Percentiles rank a stretch among this genome's conserved stretches.
Evolutionary conservation across 2,329 filamentous ascomycete species (phyloP).

Genomic region (Coniella vitis): DNA sequence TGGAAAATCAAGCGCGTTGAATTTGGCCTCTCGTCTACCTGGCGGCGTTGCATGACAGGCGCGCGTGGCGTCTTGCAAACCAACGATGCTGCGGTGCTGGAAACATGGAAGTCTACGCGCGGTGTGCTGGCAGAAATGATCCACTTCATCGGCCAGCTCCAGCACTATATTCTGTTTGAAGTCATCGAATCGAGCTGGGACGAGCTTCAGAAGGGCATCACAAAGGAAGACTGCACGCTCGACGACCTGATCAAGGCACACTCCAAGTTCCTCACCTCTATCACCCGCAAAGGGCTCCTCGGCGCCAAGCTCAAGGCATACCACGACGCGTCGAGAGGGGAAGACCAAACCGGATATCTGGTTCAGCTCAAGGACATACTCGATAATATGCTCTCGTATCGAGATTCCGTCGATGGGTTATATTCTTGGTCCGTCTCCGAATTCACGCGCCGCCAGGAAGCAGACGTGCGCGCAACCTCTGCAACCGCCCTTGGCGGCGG

Average conservation of each 20-base stretch:
- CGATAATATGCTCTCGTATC: constrained; percentile 88
- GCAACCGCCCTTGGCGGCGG: not conserved
- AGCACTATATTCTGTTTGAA: constrained; percentile 98
- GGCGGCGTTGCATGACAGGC: constrained; percentile 94
- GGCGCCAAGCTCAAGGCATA: constrained; percentile 55
- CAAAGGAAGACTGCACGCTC: constrained; percentile 79
- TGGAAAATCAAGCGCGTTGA: constrained; percentile 98
- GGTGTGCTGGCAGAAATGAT: constrained; percentile 96
- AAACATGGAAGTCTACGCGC: constrained; percentile 85
- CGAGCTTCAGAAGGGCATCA: constrained; percentile 74
- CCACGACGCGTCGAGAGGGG: constrained; percentile 36
- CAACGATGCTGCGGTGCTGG: constrained; percentile 58
- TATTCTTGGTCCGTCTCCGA: constrained; percentile 94
- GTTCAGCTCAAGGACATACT: constrained; percentile 87
- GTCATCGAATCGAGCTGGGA: constrained; percentile 97
- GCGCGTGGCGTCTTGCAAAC: constrained; percentile 82
- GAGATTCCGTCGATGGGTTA: constrained; percentile 85
- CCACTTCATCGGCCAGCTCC: constrained; percentile 92
- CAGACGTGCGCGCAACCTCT: constrained; percentile 60
- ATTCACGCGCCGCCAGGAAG: constrained; percentile 85
- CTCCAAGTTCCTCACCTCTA: constrained; percentile 81
- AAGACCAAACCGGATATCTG: constrained; percentile 73
- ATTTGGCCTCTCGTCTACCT: constrained; percentile 83
- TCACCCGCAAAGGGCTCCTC: constrained; percentile 91
- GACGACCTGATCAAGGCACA: constrained; percentile 94